These are phyloP conservation scores for Colletotrichum tofieldiae DNA, from an alignment of 2,329 filamentous ascomycete species.

Conservation along the genomic window DNA sequence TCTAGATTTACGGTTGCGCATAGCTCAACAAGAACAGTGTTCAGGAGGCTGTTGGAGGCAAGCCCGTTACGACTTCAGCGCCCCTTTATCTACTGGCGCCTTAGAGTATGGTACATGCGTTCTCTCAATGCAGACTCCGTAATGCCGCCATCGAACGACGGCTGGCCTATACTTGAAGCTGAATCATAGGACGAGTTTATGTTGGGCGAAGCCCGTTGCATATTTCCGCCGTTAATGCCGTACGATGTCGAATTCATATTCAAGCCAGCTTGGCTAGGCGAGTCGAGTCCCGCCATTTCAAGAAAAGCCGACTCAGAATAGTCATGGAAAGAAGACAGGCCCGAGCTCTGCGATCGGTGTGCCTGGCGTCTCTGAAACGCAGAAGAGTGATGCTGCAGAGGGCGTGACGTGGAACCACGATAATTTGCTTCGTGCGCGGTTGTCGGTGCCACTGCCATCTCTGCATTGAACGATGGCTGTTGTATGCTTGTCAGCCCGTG, in stretches of 20 bases:
- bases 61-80: too few species aligned
- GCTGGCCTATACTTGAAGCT: conserved; percentile 6
- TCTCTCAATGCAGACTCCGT: conserved; percentile 23
- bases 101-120: conserved; percentile 30
- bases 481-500: conserved; percentile 11
- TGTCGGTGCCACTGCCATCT: background rate
- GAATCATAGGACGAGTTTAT: conserved; percentile 21
- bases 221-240: background rate
- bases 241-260: conserved; percentile 26
- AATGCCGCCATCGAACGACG: conserved; percentile 19
- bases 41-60: background rate
- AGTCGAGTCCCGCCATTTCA: conserved; percentile 27
- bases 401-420: background rate
- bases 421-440: conserved; percentile 13
- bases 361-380: conserved; percentile 25
- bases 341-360: conserved; percentile 3
- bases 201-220: conserved; percentile 29
- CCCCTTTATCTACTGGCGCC: conserved; percentile 26
- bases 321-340: conserved; percentile 25
- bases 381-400: conserved; percentile 14
- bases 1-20: background rate
- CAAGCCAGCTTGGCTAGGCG: conserved; percentile 26
- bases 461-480: conserved; percentile 19
- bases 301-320: conserved; percentile 37
- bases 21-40: background rate